Evolutionary conservation across 2,329 filamentous ascomycete species (phyloP).

Genomic region (Pseudocercospora macadamiae): DNA sequence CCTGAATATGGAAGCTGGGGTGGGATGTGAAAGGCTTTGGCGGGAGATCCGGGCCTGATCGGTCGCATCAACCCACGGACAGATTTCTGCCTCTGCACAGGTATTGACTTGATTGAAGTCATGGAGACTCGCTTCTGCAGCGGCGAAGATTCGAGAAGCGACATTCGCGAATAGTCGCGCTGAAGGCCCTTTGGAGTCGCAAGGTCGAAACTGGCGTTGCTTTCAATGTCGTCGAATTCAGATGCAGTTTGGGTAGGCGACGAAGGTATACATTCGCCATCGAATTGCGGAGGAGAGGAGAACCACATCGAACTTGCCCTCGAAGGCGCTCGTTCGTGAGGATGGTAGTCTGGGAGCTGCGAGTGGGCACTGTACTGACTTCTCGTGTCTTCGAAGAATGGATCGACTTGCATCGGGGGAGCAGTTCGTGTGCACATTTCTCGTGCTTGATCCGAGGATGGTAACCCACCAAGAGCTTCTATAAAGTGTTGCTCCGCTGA

Average conservation of each 20-base stretch:
- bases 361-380: not conserved
- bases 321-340: constrained; percentile 6
- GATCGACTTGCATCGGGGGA: not conserved
- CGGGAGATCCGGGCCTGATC: constrained; percentile 36
- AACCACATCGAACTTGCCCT: constrained; percentile 15
- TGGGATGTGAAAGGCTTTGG: constrained; percentile 28
- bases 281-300: constrained; percentile 11
- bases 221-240: constrained; percentile 32
- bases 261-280: not conserved
- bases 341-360: not conserved
- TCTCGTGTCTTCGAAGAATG: constrained; percentile 9
- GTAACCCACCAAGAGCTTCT: constrained; percentile 31
- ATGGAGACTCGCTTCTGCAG: not conserved
- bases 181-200: constrained; percentile 30
- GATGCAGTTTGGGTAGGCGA: constrained; percentile 23
- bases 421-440: constrained; percentile 11
- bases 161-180: constrained; percentile 25
- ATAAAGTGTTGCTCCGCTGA: constrained; percentile 46
- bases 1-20: constrained; percentile 27
- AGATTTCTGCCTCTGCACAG: constrained; percentile 15
- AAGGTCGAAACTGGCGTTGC: constrained; percentile 35
- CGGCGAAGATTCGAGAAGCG: constrained; percentile 12
- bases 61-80: constrained; percentile 30
- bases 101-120: not conserved
- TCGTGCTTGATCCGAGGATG: constrained; percentile 25